Evolutionary conservation across 192 early-diverging fungal species (phyloP).

Genomic region (Linnemannia elongata): DNA sequence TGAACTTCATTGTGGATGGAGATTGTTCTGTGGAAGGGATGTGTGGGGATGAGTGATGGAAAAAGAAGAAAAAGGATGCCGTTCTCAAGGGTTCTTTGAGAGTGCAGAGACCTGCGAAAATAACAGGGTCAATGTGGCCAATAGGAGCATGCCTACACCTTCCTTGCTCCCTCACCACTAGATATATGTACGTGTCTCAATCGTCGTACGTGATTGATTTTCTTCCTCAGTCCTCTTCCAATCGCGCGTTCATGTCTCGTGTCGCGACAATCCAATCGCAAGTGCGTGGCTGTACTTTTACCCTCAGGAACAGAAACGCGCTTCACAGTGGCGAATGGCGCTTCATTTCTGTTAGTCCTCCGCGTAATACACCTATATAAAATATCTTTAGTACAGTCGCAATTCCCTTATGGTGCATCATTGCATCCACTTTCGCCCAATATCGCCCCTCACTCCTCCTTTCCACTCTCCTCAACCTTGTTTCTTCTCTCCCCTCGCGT

Average conservation of each 20-base stretch:
- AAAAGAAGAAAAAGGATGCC: background rate
- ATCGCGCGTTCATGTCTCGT: slow-evolving; percentile 1
- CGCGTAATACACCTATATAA: too few relatives aligned
- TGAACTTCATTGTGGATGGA: slow-evolving; percentile 45
- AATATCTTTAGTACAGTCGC: background rate
- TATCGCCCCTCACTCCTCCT: background rate
- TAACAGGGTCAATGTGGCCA: background rate
- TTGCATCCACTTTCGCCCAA: background rate
- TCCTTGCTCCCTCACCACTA: background rate
- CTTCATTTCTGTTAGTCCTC: background rate
- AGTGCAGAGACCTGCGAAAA: background rate
- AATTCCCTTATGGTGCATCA: too few relatives aligned
- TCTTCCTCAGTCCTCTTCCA: background rate
- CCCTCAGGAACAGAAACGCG: background rate
- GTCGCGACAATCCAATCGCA: background rate
- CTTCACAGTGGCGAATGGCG: background rate
- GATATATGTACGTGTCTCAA: background rate
- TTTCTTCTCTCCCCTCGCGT: background rate
- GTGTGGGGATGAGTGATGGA: slow-evolving; percentile 29
- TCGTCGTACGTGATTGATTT: background rate
- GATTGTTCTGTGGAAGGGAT: background rate
- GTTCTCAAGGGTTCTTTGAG: too few relatives aligned
- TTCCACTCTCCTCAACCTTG: background rate
- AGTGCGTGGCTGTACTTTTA: background rate
- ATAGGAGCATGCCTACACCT: slow-evolving; percentile 14